Percentiles rank a stretch among this genome's conserved stretches.
Conservation (phyloP, 1,284 basidiomycete genomes). For the Melanopsichium pennsylvanicum region DNA sequence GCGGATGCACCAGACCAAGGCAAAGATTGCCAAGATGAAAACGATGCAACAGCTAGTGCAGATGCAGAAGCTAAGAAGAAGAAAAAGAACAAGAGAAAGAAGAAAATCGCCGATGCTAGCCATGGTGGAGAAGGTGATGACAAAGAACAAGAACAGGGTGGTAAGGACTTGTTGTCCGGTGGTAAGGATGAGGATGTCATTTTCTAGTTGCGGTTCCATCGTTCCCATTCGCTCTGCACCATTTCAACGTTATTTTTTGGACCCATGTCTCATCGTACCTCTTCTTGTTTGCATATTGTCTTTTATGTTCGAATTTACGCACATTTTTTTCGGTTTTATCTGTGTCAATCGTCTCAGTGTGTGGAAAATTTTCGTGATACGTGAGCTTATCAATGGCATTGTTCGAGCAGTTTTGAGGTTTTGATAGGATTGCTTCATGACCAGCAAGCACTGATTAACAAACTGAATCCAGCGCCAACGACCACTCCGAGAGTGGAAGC, state of each 20-base stretch:
- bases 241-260: too few species aligned
- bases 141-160: constrained; percentile 15
- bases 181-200: constrained; percentile 65
- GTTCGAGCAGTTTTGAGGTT: too few species aligned
- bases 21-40: constrained; percentile 3
- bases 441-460: constrained; percentile 40
- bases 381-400: too few species aligned
- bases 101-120: background rate
- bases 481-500: constrained; percentile 42
- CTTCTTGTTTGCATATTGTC: background rate
- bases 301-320: background rate
- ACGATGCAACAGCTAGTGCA: background rate
- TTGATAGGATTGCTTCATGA: too few species aligned
- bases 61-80: constrained; percentile 10
- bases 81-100: constrained; percentile 21
- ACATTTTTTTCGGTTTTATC: background rate
- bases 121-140: constrained; percentile 1
- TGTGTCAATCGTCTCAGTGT: too few species aligned
- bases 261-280: too few species aligned
- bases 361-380: too few species aligned
- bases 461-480: constrained; percentile 28
- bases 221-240: too few species aligned
- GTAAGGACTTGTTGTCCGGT: constrained; percentile 55
- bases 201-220: constrained; percentile 39
- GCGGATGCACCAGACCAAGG: background rate